Conservation (phyloP, 1,139 yeast genomes). For the Citeromyces hawaiiensis region DNA sequence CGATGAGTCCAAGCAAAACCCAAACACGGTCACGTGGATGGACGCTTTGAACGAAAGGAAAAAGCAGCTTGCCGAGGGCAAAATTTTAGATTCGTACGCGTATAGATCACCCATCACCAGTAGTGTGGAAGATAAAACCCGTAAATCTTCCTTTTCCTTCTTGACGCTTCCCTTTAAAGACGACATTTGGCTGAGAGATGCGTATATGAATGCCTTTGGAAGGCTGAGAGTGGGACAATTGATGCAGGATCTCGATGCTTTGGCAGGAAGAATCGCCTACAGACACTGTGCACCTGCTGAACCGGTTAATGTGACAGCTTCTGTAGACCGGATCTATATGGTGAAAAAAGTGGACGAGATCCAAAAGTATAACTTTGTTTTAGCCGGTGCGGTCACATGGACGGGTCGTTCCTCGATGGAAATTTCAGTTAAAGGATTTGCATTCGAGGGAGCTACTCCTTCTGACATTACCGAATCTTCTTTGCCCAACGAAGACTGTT, state of each 20-base stretch:
- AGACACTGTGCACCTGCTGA: constrained; percentile 83
- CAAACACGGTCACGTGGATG: constrained; percentile 68
- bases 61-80: constrained; percentile 57
- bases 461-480: constrained; percentile 20
- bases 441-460: constrained; percentile 41
- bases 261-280: constrained; percentile 81
- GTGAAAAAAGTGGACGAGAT: constrained; percentile 76
- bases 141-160: constrained; percentile 65
- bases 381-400: constrained; percentile 87
- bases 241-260: constrained; percentile 82
- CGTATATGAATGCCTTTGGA: constrained; percentile 81
- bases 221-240: constrained; percentile 82
- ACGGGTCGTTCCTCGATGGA: constrained; percentile 95
- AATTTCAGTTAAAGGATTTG: constrained; percentile 78
- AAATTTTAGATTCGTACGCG: constrained; percentile 53
- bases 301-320: constrained; percentile 88
- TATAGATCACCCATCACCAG: constrained; percentile 66
- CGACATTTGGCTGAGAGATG: constrained; percentile 72
- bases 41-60: constrained; percentile 70
- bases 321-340: constrained; percentile 85
- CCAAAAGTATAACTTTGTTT: constrained; percentile 56
- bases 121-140: constrained; percentile 56
- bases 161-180: constrained; percentile 72
- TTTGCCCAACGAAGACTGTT: constrained; percentile 25
- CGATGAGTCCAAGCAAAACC: constrained; percentile 8